Evolutionary conservation across 192 early-diverging fungal genomes (phyloP).

Genomic region (Lobosporangium transversale): DNA sequence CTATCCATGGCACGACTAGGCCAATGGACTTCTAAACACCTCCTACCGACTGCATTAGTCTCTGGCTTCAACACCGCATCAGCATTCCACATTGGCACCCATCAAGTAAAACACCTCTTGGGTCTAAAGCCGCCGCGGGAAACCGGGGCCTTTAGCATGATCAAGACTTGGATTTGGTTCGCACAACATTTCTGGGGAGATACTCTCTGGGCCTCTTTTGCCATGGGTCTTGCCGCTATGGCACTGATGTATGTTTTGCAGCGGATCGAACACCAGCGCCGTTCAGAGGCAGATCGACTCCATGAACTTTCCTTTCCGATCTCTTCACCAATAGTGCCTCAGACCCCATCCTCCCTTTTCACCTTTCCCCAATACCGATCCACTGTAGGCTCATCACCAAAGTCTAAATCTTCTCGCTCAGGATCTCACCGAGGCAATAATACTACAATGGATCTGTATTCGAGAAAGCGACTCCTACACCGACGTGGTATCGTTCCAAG

Average conservation of each 20-base stretch:
- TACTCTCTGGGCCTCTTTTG: constrained; percentile 22
- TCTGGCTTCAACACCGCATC: constrained; percentile 54
- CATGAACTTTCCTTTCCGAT: not conserved
- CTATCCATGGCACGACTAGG: constrained; percentile 50
- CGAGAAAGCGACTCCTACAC: not conserved
- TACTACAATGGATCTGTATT: too few relatives aligned
- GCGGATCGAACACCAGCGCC: constrained; percentile 29
- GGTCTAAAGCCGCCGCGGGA: constrained; percentile 39
- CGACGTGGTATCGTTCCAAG: constrained; percentile 23
- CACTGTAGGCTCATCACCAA: not conserved
- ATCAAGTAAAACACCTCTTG: constrained; percentile 42
- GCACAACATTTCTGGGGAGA: constrained; percentile 39
- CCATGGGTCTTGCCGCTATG: constrained; percentile 45
- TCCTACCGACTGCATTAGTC: constrained; percentile 39
- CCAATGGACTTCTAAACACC: constrained; percentile 36
- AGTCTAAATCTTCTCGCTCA: not conserved
- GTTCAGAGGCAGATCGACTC: constrained; percentile 1
- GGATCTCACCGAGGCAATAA: not conserved
- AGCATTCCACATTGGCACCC: constrained; percentile 50
- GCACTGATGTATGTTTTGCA: constrained; percentile 43
- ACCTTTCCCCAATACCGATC: not conserved
- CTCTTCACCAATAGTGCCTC: not conserved
- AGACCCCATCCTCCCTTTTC: not conserved
- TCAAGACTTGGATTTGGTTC: constrained; percentile 45
- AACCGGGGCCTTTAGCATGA: constrained; percentile 41